These are phyloP conservation scores for Trichoderma harzianum DNA, from an alignment of 2,329 filamentous ascomycete species.

Conservation along the genomic window DNA sequence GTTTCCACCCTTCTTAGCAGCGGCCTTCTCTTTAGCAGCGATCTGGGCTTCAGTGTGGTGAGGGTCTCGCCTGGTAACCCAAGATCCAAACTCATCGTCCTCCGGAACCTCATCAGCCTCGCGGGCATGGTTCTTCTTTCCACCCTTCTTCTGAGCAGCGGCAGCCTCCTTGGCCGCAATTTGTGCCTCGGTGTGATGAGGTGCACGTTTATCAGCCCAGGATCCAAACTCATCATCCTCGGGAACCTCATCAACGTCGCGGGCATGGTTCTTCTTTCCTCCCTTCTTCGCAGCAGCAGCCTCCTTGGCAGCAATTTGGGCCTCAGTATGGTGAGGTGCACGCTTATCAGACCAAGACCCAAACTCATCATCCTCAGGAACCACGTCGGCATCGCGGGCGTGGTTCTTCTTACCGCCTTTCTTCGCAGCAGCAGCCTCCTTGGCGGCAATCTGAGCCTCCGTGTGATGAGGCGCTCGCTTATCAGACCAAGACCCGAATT, in stretches of 20 bases:
- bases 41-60: slow-evolving; percentile 1
- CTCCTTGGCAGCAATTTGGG: background rate
- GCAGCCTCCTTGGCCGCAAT: background rate
- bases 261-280: background rate
- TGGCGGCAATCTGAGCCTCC: background rate
- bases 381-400: background rate
- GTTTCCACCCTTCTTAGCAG: background rate
- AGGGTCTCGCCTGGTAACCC: background rate
- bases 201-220: too few relatives aligned
- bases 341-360: background rate
- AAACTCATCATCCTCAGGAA: background rate
- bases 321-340: background rate
- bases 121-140: background rate
- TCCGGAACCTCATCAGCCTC: background rate
- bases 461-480: background rate
- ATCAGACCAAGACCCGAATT: too few relatives aligned
- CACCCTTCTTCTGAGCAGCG: background rate
- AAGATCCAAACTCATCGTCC: background rate
- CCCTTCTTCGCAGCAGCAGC: background rate
- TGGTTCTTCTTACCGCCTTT: background rate
- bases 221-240: background rate
- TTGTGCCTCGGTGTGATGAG: background rate
- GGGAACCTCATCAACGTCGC: background rate
- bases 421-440: too few relatives aligned
- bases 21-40: background rate